Evolutionary conservation across 352 stramenopile genomes (phyloP).

Genomic region (Ophiocytium majus): DNA sequence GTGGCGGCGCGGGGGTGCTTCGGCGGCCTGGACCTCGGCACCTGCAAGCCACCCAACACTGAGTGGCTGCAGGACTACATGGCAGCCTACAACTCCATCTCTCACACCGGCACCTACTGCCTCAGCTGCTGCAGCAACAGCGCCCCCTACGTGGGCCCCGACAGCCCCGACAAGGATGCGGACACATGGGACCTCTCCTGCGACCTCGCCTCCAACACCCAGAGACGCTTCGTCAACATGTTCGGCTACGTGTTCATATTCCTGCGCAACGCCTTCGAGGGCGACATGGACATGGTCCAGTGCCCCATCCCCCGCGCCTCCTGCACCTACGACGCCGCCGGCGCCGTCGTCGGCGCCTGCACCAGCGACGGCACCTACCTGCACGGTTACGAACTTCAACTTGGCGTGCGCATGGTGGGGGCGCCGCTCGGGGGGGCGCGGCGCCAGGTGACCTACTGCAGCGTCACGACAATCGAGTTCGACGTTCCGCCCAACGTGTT

Average conservation of each 20-base stretch:
- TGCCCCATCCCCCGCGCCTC: constrained; percentile 27
- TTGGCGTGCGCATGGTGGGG: constrained; percentile 33
- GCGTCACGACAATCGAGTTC: constrained; percentile 25
- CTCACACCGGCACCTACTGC: constrained; percentile 36
- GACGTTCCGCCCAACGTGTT: constrained; percentile 5
- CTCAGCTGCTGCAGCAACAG: constrained; percentile 50
- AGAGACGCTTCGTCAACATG: constrained; percentile 42
- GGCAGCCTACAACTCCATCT: constrained; percentile 44
- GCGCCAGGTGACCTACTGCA: constrained; percentile 31
- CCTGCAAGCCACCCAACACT: constrained; percentile 27
- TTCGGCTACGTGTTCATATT: constrained; percentile 47
- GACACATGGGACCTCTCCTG: constrained; percentile 42
- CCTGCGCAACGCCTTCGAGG: not conserved
- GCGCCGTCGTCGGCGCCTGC: constrained; percentile 17
- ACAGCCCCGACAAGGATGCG: not conserved
- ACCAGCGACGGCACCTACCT: constrained; percentile 28
- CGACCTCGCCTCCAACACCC: constrained; percentile 27
- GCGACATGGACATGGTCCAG: constrained; percentile 25
- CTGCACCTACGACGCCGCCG: constrained; percentile 30
- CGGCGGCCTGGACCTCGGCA: constrained; percentile 40
- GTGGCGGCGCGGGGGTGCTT: constrained; percentile 24
- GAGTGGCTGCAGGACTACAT: constrained; percentile 49
- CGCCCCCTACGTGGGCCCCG: constrained; percentile 12
- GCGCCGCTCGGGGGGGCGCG: constrained; percentile 15
- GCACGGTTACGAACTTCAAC: not conserved